phyloP scores from a whole-genome alignment of 2,329 filamentous ascomycete genomes.

The Nemania diffusa region DNA sequence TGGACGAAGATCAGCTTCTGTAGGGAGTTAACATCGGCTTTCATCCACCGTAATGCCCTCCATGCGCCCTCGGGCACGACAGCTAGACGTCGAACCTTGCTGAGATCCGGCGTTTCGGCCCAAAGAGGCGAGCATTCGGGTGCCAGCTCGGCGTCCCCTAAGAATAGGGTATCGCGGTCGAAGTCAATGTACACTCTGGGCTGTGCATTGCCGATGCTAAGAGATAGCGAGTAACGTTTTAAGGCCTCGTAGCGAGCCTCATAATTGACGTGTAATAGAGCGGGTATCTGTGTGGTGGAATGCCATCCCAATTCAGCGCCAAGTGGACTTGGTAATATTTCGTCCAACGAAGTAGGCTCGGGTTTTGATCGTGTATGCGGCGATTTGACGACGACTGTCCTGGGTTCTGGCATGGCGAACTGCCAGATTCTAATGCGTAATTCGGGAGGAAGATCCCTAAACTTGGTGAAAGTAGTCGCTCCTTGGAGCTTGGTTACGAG shows the following conservation, averaged over 20 bases:
- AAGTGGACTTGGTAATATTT: slow-evolving; percentile 34
- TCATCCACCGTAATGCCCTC: slow-evolving; percentile 46
- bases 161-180: slow-evolving; percentile 48
- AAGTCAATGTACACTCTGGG: slow-evolving; percentile 50
- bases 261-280: slow-evolving; percentile 48
- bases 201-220: slow-evolving; percentile 41
- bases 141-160: slow-evolving; percentile 46
- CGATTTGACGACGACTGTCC: slow-evolving; percentile 47
- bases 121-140: slow-evolving; percentile 46
- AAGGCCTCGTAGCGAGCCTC: slow-evolving; percentile 50
- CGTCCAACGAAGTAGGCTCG: slow-evolving; percentile 44
- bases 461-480: slow-evolving; percentile 43
- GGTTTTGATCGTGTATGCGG: slow-evolving; percentile 33
- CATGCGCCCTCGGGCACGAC: slow-evolving; percentile 50
- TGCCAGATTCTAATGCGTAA: slow-evolving; percentile 50
- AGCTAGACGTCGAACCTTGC: slow-evolving; percentile 44
- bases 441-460: slow-evolving; percentile 48
- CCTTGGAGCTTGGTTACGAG: slow-evolving; percentile 27
- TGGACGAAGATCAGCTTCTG: slow-evolving; percentile 50
- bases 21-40: slow-evolving; percentile 42
- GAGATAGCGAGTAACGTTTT: slow-evolving; percentile 46
- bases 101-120: slow-evolving; percentile 44
- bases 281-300: slow-evolving; percentile 47
- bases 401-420: slow-evolving; percentile 46
- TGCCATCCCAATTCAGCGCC: slow-evolving; percentile 44